These are phyloP conservation scores for Penicillium paneum DNA, from an alignment of 2,329 filamentous ascomycete genomes.

Conservation along the genomic window DNA sequence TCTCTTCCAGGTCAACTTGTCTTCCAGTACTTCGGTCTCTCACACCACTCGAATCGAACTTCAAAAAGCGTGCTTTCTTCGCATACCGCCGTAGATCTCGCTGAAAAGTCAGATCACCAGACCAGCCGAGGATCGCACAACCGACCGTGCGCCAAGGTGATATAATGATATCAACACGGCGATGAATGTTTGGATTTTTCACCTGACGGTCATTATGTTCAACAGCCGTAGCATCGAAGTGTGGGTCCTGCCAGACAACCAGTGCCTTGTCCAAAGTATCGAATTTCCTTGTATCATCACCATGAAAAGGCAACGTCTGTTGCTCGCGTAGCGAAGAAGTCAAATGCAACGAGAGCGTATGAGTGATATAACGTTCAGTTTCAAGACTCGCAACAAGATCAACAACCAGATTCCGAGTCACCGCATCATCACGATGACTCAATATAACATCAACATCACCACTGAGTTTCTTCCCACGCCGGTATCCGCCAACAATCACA, in stretches of 20 bases:
- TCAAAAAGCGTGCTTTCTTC: conserved; percentile 67
- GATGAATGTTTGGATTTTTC: conserved; percentile 69
- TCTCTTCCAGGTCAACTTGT: conserved; percentile 67
- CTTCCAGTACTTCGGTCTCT: conserved; percentile 62
- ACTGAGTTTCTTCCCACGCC: conserved; percentile 68
- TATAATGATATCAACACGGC: conserved; percentile 88
- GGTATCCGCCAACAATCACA: conserved; percentile 74
- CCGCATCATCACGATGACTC: conserved; percentile 68
- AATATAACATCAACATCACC: conserved; percentile 87
- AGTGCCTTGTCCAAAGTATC: conserved; percentile 89
- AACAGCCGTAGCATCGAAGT: conserved; percentile 30
- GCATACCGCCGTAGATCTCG: conserved; percentile 79
- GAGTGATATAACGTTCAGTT: conserved; percentile 67
- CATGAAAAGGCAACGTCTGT: conserved; percentile 55
- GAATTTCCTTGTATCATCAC: conserved; percentile 55
- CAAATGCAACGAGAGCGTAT: conserved; percentile 70
- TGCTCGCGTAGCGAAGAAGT: conserved; percentile 72
- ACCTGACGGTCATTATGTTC: conserved; percentile 29
- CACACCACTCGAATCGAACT: conserved; percentile 89
- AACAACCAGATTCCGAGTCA: conserved; percentile 67
- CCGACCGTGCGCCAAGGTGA: conserved; percentile 84
- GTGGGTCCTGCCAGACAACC: conserved; percentile 82
- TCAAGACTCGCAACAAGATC: conserved; percentile 72
- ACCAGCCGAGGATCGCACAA: conserved; percentile 86
- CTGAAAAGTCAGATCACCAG: conserved; percentile 83